Conservation (phyloP, 129 eudicot species). For the Chrysanthemum makinoi region DNA sequence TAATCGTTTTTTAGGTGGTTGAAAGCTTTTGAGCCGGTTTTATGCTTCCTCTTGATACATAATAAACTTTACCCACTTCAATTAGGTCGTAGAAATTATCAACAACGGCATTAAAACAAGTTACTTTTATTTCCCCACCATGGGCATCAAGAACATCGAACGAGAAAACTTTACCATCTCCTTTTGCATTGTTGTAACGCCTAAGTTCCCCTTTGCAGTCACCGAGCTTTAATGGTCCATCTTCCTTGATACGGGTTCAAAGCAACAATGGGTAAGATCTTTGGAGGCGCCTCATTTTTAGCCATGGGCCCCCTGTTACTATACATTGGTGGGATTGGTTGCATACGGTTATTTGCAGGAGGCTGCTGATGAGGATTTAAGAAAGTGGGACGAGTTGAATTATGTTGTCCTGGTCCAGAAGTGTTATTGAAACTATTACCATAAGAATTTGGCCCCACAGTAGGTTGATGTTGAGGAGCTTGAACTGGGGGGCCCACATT, state of each 20-base stretch:
- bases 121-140: constrained; percentile 89
- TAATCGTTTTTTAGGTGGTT: constrained; percentile 79
- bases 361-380: constrained; percentile 27
- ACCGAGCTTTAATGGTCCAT: constrained; percentile 98
- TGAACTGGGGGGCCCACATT: constrained; percentile 33
- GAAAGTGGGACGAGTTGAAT: constrained; percentile 27
- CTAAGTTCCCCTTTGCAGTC: constrained; percentile 72
- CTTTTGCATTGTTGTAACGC: constrained; percentile 71
- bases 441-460: constrained; percentile 39
- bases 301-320: constrained; percentile 76
- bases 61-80: constrained; percentile 74
- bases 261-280: constrained; percentile 80
- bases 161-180: constrained; percentile 92
- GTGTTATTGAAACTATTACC: constrained; percentile 31
- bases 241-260: constrained; percentile 81
- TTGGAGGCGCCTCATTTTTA: constrained; percentile 74
- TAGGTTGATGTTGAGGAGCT: constrained; percentile 32
- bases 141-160: constrained; percentile 93
- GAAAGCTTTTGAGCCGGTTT: constrained; percentile 73
- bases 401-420: constrained; percentile 34
- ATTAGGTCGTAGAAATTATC: constrained; percentile 73
- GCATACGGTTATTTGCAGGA: constrained; percentile 37
- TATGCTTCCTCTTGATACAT: constrained; percentile 68
- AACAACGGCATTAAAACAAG: constrained; percentile 89
- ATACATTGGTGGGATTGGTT: constrained; percentile 55